Percentiles rank a stretch among this genome's conserved stretches.
These are phyloP conservation scores for Prunus salicina DNA, from an alignment of 306 rosid species.

Conservation along the genomic window DNA sequence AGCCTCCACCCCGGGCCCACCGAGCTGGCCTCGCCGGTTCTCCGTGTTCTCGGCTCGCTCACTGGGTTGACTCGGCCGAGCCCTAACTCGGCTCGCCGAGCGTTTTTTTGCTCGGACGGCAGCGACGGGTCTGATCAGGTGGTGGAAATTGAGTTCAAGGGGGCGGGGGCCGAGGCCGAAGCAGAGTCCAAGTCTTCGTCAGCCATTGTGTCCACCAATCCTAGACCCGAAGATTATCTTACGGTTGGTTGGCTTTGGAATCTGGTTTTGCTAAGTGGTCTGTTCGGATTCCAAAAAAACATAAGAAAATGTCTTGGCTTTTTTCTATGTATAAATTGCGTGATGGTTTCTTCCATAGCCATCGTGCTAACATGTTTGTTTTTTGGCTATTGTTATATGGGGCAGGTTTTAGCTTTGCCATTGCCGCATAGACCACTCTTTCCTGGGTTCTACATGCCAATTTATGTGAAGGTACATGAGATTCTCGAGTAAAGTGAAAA, in stretches of 20 bases:
- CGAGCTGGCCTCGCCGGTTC: constrained; percentile 37
- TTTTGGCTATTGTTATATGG: constrained; percentile 6
- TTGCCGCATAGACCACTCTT: constrained; percentile 91
- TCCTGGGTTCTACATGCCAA: constrained; percentile 98
- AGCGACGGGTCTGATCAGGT: constrained; percentile 42
- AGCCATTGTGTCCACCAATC: constrained; percentile 57
- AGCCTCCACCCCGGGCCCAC: constrained; percentile 37
- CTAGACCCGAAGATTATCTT: constrained; percentile 68
- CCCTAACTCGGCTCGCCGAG: constrained; percentile 33
- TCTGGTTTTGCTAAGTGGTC: background rate
- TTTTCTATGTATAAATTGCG: background rate
- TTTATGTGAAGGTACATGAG: constrained; percentile 76
- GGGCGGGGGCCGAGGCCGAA: constrained; percentile 29
- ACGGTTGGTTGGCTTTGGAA: constrained; percentile 43
- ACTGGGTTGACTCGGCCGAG: constrained; percentile 28
- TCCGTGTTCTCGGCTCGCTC: constrained; percentile 37
- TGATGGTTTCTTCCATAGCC: background rate
- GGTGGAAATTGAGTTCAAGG: constrained; percentile 47
- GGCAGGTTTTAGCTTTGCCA: constrained; percentile 93
- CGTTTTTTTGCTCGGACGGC: constrained; percentile 58
- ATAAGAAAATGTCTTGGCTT: background rate
- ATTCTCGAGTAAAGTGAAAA: constrained; percentile 12
- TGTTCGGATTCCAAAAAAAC: background rate
- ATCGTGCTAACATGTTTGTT: background rate
- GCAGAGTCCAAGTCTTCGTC: constrained; percentile 48